A percentile compares a stretch with the other conserved stretches of the same genome.
Evolutionary conservation across 805 yeast genomes (phyloP).

Genomic region (Metschnikowia lunata): DNA sequence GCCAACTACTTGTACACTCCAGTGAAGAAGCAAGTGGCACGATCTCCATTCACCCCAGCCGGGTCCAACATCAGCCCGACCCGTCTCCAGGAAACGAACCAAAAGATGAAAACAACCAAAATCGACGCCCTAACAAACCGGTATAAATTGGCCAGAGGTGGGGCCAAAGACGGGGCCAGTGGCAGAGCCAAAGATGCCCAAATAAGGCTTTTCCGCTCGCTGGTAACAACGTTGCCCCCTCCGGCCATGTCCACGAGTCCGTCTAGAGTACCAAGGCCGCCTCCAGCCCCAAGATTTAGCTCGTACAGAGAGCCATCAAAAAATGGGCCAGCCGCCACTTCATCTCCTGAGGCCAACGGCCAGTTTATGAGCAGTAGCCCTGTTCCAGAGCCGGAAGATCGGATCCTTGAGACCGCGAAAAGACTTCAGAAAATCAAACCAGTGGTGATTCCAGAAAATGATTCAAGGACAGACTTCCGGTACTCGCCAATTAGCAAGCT

Average conservation of each 20-base stretch:
- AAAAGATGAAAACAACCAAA: conserved; percentile 29
- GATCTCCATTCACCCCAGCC: conserved; percentile 18
- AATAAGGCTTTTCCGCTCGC: neutral
- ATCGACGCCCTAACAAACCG: conserved; percentile 33
- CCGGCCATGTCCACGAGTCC: neutral
- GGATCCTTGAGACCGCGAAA: conserved; percentile 31
- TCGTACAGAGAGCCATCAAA: neutral
- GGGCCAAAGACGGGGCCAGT: neutral
- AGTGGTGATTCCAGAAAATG: conserved; percentile 31
- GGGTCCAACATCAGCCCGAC: conserved; percentile 26
- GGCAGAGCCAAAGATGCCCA: too few species aligned
- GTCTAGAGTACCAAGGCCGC: conserved; percentile 5
- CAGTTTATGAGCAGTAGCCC: neutral
- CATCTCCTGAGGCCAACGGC: conserved; percentile 4
- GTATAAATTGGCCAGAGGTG: conserved; percentile 21
- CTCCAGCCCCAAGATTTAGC: conserved; percentile 11
- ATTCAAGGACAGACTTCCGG: conserved; percentile 21
- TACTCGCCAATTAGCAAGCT: conserved; percentile 30
- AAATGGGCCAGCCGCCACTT: conserved; percentile 6
- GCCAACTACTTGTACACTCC: conserved; percentile 33
- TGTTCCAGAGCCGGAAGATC: conserved; percentile 1
- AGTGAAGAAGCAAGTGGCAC: conserved; percentile 23
- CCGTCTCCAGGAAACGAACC: conserved; percentile 37
- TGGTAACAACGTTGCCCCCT: conserved; percentile 1
- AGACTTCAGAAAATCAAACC: conserved; percentile 32